Percentiles rank a stretch among this genome's conserved stretches.
These are phyloP conservation scores for Aureobasidium sp. DNA, from an alignment of 2,329 filamentous ascomycete genomes.

Conservation along the genomic window DNA sequence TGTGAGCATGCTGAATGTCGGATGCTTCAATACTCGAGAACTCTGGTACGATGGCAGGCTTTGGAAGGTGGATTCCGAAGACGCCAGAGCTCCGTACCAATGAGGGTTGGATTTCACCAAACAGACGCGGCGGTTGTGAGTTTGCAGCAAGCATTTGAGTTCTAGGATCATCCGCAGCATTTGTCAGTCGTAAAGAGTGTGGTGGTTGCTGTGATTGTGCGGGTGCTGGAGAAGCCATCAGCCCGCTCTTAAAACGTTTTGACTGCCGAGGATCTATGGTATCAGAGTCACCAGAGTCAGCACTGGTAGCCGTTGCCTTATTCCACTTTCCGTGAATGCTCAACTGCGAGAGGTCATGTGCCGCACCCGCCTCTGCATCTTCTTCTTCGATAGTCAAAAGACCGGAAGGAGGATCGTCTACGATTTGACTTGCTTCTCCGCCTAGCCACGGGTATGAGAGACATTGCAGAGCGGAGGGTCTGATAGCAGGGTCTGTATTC, in stretches of 20 bases:
- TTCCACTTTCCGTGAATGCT: constrained; percentile 43
- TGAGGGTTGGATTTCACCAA: constrained; percentile 55
- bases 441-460: constrained; percentile 68
- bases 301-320: constrained; percentile 25
- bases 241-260: constrained; percentile 36
- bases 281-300: constrained; percentile 32
- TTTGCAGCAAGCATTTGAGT: not conserved
- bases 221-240: constrained; percentile 22
- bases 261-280: constrained; percentile 35
- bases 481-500: constrained; percentile 67
- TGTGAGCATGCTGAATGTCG: not conserved
- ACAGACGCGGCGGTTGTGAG: constrained; percentile 34
- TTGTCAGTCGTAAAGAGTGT: not conserved
- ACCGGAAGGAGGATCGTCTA: constrained; percentile 18
- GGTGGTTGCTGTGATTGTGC: not conserved
- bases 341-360: constrained; percentile 54
- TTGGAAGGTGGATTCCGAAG: constrained; percentile 10
- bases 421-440: constrained; percentile 35
- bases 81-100: constrained; percentile 46
- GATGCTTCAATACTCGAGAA: not conserved
- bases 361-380: constrained; percentile 51
- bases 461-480: constrained; percentile 66
- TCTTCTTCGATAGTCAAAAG: constrained; percentile 51
- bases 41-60: not conserved
- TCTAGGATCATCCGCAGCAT: not conserved